A percentile compares a stretch with the other conserved stretches of the same genome.
Evolutionary conservation across 1,284 basidiomycete genomes (phyloP).

Genomic region (Sporisorium graminicola): DNA sequence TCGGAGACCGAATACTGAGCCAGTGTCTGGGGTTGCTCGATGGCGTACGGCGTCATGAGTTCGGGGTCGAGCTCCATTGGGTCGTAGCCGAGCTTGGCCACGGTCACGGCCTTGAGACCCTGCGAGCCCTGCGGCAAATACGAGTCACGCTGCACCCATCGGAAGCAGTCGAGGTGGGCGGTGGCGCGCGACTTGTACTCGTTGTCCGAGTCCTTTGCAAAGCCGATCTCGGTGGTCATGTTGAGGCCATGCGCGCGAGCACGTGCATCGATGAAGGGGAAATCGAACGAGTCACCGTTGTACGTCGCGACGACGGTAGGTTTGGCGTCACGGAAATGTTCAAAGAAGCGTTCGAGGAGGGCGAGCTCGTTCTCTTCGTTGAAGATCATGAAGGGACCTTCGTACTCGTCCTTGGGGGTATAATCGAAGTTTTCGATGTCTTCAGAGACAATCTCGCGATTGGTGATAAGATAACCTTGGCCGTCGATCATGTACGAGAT

Average conservation of each 20-base stretch:
- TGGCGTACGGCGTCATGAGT: slow-evolving; percentile 99
- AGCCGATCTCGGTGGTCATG: slow-evolving; percentile 96
- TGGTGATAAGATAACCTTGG: slow-evolving; percentile 96
- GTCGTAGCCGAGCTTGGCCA: slow-evolving; percentile 94
- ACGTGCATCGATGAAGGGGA: slow-evolving; percentile 93
- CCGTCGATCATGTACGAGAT: slow-evolving; percentile 99
- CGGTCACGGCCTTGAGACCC: slow-evolving; percentile 97
- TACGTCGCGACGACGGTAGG: slow-evolving; percentile 98
- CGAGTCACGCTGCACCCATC: slow-evolving; percentile 99
- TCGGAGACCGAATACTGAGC: slow-evolving; percentile 99
- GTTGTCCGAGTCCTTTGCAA: slow-evolving; percentile 88
- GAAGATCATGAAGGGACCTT: slow-evolving; percentile 95
- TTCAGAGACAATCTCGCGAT: slow-evolving; percentile 95
- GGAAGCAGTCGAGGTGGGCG: slow-evolving; percentile 98
- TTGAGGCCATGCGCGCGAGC: slow-evolving; percentile 90
- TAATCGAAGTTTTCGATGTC: slow-evolving; percentile 99
- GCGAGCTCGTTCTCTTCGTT: slow-evolving; percentile 91
- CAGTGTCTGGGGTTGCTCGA: slow-evolving; percentile 93
- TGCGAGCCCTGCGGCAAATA: slow-evolving; percentile 98
- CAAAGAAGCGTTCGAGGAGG: slow-evolving; percentile 83
- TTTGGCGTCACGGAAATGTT: slow-evolving; percentile 89
- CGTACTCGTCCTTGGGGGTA: slow-evolving; percentile 97
- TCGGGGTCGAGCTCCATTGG: slow-evolving; percentile 98
- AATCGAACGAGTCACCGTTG: slow-evolving; percentile 99
- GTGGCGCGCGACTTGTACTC: slow-evolving; percentile 96